Conservation (phyloP, 768 basidiomycete genomes). For the Sistotremastrum suecicum region DNA sequence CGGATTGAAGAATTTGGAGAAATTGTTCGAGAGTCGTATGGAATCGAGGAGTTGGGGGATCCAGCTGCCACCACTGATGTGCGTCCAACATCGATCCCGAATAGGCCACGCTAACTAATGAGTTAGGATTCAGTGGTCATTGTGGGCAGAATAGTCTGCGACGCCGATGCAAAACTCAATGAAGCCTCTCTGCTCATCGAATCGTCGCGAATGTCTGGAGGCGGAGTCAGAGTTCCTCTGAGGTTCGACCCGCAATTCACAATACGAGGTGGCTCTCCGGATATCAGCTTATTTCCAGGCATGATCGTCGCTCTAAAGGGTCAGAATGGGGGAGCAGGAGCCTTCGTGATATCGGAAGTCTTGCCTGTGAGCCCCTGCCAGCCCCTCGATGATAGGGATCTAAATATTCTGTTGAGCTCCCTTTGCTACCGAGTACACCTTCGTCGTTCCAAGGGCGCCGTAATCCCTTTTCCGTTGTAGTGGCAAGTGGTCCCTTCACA, state of each 20-base stretch:
- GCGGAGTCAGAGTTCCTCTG: constrained; percentile 54
- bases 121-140: constrained; percentile 47
- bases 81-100: constrained; percentile 5
- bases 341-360: constrained; percentile 74
- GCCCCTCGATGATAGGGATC: neutral
- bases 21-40: constrained; percentile 55
- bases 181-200: constrained; percentile 70
- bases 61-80: constrained; percentile 47
- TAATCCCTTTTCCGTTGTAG: constrained; percentile 43
- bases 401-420: neutral
- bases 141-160: constrained; percentile 62
- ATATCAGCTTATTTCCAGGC: constrained; percentile 76
- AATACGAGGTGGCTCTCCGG: constrained; percentile 55
- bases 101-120: constrained; percentile 1
- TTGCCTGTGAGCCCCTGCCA: constrained; percentile 44
- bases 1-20: constrained; percentile 80
- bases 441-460: constrained; percentile 24
- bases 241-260: constrained; percentile 53
- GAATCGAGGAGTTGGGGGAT: constrained; percentile 63
- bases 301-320: constrained; percentile 78
- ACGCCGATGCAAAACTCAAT: constrained; percentile 61
- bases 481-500: constrained; percentile 83
- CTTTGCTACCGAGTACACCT: constrained; percentile 19
- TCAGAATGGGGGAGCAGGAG: constrained; percentile 79
- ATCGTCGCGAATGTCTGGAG: constrained; percentile 64